These are phyloP conservation scores for Nicotiana undulata DNA, from an alignment of 257 asterid species.

Conservation along the genomic window DNA sequence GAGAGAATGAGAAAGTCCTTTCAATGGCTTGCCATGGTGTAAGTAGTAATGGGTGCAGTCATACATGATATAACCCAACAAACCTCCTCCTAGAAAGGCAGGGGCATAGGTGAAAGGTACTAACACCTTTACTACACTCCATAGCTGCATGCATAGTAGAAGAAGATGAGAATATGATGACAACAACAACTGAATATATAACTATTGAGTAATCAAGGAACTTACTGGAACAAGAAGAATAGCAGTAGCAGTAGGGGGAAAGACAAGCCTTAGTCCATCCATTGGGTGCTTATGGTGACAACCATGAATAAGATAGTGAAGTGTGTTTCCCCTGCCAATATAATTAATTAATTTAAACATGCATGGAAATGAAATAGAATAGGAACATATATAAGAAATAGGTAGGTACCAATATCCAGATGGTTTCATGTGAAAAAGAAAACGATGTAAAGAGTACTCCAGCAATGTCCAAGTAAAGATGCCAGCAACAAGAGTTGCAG, in stretches of 20 bases:
- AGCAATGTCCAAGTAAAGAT: slow-evolving; percentile 41
- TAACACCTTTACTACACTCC: slow-evolving; percentile 39
- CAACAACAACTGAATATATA: too few relatives aligned
- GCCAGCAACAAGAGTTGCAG: slow-evolving; percentile 34
- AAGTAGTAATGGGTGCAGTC: slow-evolving; percentile 86
- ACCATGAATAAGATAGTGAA: slow-evolving; percentile 43
- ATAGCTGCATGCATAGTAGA: slow-evolving; percentile 45
- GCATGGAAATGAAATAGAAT: too few relatives aligned
- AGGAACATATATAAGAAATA: neutral
- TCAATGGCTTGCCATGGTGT: slow-evolving; percentile 84
- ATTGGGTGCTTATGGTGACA: slow-evolving; percentile 48
- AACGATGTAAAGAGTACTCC: slow-evolving; percentile 37
- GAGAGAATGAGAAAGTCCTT: slow-evolving; percentile 43
- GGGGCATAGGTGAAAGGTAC: slow-evolving; percentile 60
- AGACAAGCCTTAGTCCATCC: slow-evolving; percentile 45
- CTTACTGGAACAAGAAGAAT: slow-evolving; percentile 34
- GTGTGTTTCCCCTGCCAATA: slow-evolving; percentile 26
- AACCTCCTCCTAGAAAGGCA: slow-evolving; percentile 74
- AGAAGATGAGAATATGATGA: neutral
- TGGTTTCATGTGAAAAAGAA: slow-evolving; percentile 35
- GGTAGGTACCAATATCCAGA: slow-evolving; percentile 23
- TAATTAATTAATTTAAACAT: too few relatives aligned
- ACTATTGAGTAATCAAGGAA: neutral
- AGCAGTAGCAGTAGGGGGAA: slow-evolving; percentile 43
- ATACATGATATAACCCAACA: slow-evolving; percentile 79